phyloP scores from a whole-genome alignment of 1,284 basidiomycete genomes.

The Xerocomus nothofagi region DNA sequence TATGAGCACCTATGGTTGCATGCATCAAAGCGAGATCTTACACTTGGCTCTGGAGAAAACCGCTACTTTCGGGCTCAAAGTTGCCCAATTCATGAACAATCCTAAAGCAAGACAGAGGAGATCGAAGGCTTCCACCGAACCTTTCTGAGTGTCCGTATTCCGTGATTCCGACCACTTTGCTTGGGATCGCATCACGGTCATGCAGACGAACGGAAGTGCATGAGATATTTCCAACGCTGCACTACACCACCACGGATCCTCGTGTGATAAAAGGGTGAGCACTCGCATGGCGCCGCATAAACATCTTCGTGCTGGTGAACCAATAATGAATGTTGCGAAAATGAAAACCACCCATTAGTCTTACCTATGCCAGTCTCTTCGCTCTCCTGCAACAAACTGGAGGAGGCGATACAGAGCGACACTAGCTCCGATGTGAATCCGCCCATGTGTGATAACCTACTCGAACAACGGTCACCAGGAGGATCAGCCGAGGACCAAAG shows the following conservation, averaged over 20 bases:
- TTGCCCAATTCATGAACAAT: conserved; percentile 69
- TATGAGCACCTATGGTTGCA: conserved; percentile 1
- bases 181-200: conserved; percentile 44
- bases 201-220: conserved; percentile 47
- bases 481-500: conserved; percentile 43
- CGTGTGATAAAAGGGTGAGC: conserved; percentile 68
- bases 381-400: conserved; percentile 32
- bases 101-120: conserved; percentile 68
- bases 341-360: not conserved
- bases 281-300: conserved; percentile 59
- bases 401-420: conserved; percentile 45
- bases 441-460: conserved; percentile 15
- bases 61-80: conserved; percentile 49
- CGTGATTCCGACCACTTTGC: conserved; percentile 23
- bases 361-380: conserved; percentile 17
- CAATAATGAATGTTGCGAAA: not conserved
- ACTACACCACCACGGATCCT: conserved; percentile 52
- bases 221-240: conserved; percentile 45
- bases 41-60: conserved; percentile 46
- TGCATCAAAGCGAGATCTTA: conserved; percentile 32
- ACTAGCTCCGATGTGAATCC: conserved; percentile 50
- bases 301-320: conserved; percentile 44
- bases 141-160: conserved; percentile 9
- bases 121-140: conserved; percentile 50
- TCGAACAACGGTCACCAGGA: conserved; percentile 13